Evolutionary conservation across 108 stramenopile genomes (phyloP).

Genomic region (Pseudonitzschia pungens): DNA sequence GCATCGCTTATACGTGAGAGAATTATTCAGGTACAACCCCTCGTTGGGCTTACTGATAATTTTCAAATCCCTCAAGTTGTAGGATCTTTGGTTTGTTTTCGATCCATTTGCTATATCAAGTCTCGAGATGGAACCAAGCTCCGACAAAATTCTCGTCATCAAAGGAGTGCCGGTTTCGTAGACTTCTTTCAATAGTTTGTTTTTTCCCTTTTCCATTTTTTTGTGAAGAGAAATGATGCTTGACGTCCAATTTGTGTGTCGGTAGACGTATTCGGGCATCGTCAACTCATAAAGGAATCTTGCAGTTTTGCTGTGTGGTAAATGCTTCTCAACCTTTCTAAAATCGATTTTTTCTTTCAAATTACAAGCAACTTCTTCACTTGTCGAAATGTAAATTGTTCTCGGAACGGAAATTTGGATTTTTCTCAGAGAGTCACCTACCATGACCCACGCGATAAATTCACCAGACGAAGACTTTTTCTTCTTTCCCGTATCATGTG

Average conservation of each 20-base stretch:
- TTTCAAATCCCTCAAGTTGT: conserved; percentile 58
- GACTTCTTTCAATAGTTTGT: conserved; percentile 68
- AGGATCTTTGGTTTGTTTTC: conserved; percentile 47
- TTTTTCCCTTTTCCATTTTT: conserved; percentile 28
- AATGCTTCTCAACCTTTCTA: conserved; percentile 72
- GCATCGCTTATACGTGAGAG: conserved; percentile 65
- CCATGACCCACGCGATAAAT: conserved; percentile 91
- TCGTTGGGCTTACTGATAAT: conserved; percentile 57
- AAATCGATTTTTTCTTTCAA: conserved; percentile 37
- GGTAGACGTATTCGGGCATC: conserved; percentile 79
- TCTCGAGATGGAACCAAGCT: conserved; percentile 83
- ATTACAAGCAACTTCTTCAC: conserved; percentile 43
- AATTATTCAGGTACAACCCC: conserved; percentile 64
- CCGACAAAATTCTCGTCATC: conserved; percentile 69
- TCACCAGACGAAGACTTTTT: conserved; percentile 69
- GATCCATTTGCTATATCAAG: conserved; percentile 20
- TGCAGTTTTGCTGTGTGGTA: conserved; percentile 83
- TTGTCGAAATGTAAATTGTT: conserved; percentile 73
- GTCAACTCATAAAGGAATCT: conserved; percentile 85
- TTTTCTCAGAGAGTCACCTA: conserved; percentile 77
- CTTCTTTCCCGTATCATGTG: conserved; percentile 48
- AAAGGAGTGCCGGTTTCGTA: conserved; percentile 89
- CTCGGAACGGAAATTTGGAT: conserved; percentile 82
- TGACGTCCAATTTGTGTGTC: conserved; percentile 61
- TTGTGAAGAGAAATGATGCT: conserved; percentile 37